A percentile compares a stretch with the other conserved stretches of the same genome.
Evolutionary conservation across 805 yeast genomes (phyloP).

Genomic region (Blastobotrys robertii): DNA sequence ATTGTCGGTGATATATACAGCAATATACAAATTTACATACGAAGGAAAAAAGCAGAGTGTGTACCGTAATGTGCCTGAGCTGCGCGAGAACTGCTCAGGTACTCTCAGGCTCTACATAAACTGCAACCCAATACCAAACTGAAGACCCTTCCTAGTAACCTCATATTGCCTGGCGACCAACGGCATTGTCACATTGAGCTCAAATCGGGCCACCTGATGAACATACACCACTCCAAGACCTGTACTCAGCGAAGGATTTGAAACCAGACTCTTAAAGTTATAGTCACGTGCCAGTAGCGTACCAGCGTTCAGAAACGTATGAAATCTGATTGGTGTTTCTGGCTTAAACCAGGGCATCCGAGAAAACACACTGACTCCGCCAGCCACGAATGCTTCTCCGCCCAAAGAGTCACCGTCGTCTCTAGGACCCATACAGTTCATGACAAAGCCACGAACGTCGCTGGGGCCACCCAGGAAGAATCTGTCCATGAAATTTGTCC

Average conservation of each 20-base stretch:
- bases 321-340: slow-evolving; percentile 48
- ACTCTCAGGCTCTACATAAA: slow-evolving; percentile 38
- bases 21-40: background rate
- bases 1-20: background rate
- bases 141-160: slow-evolving; percentile 51
- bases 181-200: slow-evolving; percentile 56
- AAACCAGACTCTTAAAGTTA: slow-evolving; percentile 19
- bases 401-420: slow-evolving; percentile 51
- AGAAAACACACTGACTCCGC: slow-evolving; percentile 50
- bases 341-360: slow-evolving; percentile 44
- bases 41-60: no score
- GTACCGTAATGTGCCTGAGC: no score
- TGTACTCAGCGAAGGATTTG: slow-evolving; percentile 41
- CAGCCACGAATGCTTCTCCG: slow-evolving; percentile 50
- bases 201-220: slow-evolving; percentile 59
- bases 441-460: slow-evolving; percentile 59
- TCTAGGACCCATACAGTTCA: slow-evolving; percentile 58
- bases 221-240: slow-evolving; percentile 54
- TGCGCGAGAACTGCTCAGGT: no score
- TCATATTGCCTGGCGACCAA: slow-evolving; percentile 42
- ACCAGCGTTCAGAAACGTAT: slow-evolving; percentile 59
- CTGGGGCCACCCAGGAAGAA: slow-evolving; percentile 77
- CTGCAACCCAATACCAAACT: slow-evolving; percentile 54
- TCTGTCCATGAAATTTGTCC: slow-evolving; percentile 52
- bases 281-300: slow-evolving; percentile 30